These are phyloP conservation scores for Scortechinia acanthostroma DNA, from an alignment of 2,329 filamentous ascomycete species.

Conservation along the genomic window DNA sequence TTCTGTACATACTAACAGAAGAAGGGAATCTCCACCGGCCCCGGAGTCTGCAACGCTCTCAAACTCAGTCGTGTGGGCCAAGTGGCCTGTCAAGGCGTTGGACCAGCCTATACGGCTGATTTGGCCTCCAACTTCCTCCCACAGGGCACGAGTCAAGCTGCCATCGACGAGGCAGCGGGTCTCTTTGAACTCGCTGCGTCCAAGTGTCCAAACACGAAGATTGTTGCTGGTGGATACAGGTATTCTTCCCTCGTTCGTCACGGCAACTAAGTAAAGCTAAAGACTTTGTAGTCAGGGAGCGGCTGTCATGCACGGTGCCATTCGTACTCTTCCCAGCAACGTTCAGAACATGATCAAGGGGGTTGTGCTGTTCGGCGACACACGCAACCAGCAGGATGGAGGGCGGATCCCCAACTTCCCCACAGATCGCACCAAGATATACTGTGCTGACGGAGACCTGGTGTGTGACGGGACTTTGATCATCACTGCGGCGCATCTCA, in stretches of 20 bases:
- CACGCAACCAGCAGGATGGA: neutral
- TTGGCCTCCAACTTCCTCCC: slow-evolving; percentile 16
- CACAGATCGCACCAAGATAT: neutral
- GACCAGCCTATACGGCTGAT: slow-evolving; percentile 14
- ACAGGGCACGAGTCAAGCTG: slow-evolving; percentile 13
- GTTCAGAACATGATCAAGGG: neutral
- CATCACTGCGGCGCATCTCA: slow-evolving; percentile 3
- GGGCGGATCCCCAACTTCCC: slow-evolving; percentile 6
- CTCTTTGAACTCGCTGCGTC: neutral
- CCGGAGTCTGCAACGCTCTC: slow-evolving; percentile 3
- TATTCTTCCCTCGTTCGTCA: too few species aligned
- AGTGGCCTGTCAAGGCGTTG: slow-evolving; percentile 3
- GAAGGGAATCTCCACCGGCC: slow-evolving; percentile 1
- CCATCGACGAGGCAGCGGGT: slow-evolving; percentile 10
- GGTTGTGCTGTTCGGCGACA: slow-evolving; percentile 5
- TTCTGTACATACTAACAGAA: too few species aligned
- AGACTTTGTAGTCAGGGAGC: slow-evolving; percentile 17
- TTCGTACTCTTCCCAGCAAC: slow-evolving; percentile 3
- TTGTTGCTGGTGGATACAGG: slow-evolving; percentile 13
- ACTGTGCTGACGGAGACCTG: neutral
- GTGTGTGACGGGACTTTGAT: neutral
- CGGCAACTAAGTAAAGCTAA: too few species aligned
- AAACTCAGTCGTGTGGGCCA: slow-evolving; percentile 1
- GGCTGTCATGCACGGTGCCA: slow-evolving; percentile 19
- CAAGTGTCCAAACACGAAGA: slow-evolving; percentile 5